Percentiles rank a stretch among this genome's conserved stretches.
Conservation (phyloP, 2,329 filamentous ascomycete species). For the Elsinoe arachidis region DNA sequence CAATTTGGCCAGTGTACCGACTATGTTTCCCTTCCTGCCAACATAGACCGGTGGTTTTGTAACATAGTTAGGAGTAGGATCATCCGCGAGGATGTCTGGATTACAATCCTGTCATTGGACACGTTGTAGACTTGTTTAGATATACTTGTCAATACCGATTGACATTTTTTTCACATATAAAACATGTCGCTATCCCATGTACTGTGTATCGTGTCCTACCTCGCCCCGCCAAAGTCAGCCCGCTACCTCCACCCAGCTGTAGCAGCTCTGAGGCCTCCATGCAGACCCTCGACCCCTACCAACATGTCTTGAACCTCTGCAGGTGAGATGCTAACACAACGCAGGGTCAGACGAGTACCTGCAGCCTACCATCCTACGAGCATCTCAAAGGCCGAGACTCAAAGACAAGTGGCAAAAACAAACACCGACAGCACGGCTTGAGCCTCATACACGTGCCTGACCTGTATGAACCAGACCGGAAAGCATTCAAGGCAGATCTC, state of each 20-base stretch:
- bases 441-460: conserved; percentile 3
- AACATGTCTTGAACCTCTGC: background rate
- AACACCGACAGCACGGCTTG: background rate
- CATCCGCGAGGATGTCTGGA: conserved; percentile 9
- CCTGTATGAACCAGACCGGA: background rate
- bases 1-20: background rate
- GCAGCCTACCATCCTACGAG: background rate
- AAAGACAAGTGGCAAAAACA: background rate
- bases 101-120: background rate
- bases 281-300: background rate
- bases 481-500: conserved; percentile 1
- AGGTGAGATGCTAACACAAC: background rate
- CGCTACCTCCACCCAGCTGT: too few species aligned
- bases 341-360: background rate
- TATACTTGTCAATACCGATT: conserved; percentile 1
- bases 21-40: conserved; percentile 1
- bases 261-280: background rate
- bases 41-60: conserved; percentile 9
- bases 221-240: too few species aligned
- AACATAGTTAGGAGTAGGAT: conserved; percentile 7
- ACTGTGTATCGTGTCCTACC: background rate
- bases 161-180: background rate
- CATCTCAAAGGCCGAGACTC: too few species aligned
- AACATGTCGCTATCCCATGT: background rate
- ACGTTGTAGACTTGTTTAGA: background rate